Percentiles rank a stretch among this genome's conserved stretches.
These are phyloP conservation scores for Stereocaulon alpinum DNA, from an alignment of 495 filamentous ascomycete genomes.

Conservation along the genomic window DNA sequence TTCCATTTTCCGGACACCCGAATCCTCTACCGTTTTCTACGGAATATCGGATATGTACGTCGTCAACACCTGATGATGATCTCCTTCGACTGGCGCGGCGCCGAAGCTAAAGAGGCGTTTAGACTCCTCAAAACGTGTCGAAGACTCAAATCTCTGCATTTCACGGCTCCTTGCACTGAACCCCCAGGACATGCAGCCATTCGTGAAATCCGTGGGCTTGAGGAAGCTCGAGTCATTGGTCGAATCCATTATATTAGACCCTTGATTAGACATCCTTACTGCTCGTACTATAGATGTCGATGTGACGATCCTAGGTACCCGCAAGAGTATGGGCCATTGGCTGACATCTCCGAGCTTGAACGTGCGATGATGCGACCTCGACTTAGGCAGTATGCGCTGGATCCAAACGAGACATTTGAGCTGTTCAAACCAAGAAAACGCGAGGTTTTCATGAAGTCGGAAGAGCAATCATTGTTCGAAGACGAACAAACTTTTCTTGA, in stretches of 20 bases:
- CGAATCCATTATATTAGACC: background rate
- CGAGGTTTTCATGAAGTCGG: background rate
- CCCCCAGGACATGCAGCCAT: slow-evolving; percentile 8
- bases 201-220: slow-evolving; percentile 2
- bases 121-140: slow-evolving; percentile 8
- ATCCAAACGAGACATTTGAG: background rate
- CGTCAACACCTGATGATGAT: slow-evolving; percentile 18
- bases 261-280: background rate
- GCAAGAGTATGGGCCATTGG: background rate
- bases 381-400: background rate
- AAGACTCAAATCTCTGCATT: background rate
- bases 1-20: slow-evolving; percentile 25
- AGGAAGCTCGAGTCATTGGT: background rate
- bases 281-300: background rate
- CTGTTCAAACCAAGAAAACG: slow-evolving; percentile 3
- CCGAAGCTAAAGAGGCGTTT: slow-evolving; percentile 5
- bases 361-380: slow-evolving; percentile 12
- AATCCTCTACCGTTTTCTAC: slow-evolving; percentile 19
- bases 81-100: slow-evolving; percentile 9
- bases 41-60: slow-evolving; percentile 13
- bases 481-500: background rate
- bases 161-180: slow-evolving; percentile 1
- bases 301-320: background rate
- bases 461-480: background rate
- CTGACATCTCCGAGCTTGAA: background rate